Base-by-base conservation (phyloP, 192 early-diverging fungal genomes). In the Lobosporangium transversale region DNA sequence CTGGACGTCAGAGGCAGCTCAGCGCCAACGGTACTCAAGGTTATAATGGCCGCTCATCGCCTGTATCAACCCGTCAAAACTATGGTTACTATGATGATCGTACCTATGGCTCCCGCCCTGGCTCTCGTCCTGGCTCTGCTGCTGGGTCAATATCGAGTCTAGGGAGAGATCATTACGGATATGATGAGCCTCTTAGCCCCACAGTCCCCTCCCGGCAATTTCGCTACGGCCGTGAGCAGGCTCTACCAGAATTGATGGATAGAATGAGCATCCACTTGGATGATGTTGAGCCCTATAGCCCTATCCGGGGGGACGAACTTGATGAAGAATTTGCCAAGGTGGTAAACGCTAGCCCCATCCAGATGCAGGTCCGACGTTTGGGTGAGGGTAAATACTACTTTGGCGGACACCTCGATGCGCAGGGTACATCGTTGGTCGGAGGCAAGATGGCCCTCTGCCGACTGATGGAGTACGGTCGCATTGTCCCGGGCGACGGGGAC, bases 321-420 rank as follows among this genome's bases (percentile, higher is more conserved):
- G 87, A 88, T 42, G 66, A 78, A 40, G 85, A 86, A 57, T 80
- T 88, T 45, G 85, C 81, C 17, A 80, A 70, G 30, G 75, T 88
- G 14, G 68, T 86, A 18, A 88, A 88, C 62, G 56, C 75, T 14
- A 82, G 70, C 40, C 85, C 87, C 26, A 76, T 86, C 29, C 54
- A 81, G 27, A 81, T 88, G 24, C 78, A 81, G 60, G 69, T 84
- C 26, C 80, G 80, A 35, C 54, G 83, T 35, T 65, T 64, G n/a
- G 80, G 80, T 2, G 60, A 62, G 12, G 73, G 73, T 53, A 76
- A 76, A 33, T 76, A 76, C 45, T 76, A 76, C 40, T 67, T 76
- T 58, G 73, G 73, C 1, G 73, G 73, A 0, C 83, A 82, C 8
- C 48, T 76, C 8, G 58, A 79, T 12, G 81, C 71, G 1, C 71